Conservation (phyloP, 2,329 filamentous ascomycete species). For the Cercospora zeae-maydis region DNA sequence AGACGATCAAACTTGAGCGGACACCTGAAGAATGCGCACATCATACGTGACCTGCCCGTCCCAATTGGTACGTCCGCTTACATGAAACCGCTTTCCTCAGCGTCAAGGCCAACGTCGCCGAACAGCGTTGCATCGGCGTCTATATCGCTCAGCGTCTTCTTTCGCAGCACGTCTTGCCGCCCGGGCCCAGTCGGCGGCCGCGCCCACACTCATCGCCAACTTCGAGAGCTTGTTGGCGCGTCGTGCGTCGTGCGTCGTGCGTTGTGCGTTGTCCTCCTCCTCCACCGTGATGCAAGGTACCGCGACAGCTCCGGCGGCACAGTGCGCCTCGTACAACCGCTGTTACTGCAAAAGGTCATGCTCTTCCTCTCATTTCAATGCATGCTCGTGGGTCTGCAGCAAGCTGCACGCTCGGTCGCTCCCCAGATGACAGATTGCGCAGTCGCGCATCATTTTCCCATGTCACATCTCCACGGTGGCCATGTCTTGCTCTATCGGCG, state of each 20-base stretch:
- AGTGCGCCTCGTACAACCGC: conserved; percentile 18
- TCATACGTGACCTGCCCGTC: conserved; percentile 8
- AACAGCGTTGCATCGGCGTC: conserved; percentile 14
- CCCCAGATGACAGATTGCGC: conserved; percentile 13
- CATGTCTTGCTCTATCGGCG: conserved; percentile 13
- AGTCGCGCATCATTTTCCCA: conserved; percentile 5
- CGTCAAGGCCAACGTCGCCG: background rate
- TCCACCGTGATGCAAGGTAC: conserved; percentile 26
- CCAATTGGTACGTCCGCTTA: conserved; percentile 11
- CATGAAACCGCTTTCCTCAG: conserved; percentile 2
- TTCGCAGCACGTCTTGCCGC: background rate
- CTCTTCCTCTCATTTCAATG: conserved; percentile 16
- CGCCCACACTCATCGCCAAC: no score
- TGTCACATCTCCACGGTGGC: conserved; percentile 8
- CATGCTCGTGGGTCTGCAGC: conserved; percentile 18
- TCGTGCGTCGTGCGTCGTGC: background rate
- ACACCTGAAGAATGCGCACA: conserved; percentile 6
- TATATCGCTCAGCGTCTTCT: conserved; percentile 7
- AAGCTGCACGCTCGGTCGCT: conserved; percentile 19
- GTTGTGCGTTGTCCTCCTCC: conserved; percentile 24
- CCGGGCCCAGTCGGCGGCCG: background rate
- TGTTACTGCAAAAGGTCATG: conserved; percentile 18
- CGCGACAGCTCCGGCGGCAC: conserved; percentile 17
- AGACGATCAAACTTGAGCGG: conserved; percentile 15
- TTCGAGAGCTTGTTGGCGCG: background rate